Percentiles rank a stretch among this genome's conserved stretches.
Evolutionary conservation across 2,329 filamentous ascomycete species (phyloP).

Genomic region (Phoma sp.): DNA sequence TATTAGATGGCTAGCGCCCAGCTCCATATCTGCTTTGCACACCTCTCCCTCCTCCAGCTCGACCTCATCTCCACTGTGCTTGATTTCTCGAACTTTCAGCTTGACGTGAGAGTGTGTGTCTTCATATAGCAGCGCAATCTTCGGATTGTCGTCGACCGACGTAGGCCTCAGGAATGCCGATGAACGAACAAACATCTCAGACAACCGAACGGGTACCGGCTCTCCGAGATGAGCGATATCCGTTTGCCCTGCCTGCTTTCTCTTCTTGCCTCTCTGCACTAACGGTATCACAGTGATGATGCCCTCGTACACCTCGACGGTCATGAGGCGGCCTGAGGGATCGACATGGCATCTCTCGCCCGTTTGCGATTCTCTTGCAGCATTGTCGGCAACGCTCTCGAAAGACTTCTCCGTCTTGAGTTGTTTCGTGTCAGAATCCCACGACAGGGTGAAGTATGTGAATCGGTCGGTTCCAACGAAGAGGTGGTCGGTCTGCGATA

Average conservation of each 20-base stretch:
- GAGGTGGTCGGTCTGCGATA: conserved; percentile 78
- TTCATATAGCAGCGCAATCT: conserved; percentile 69
- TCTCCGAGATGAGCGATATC: conserved; percentile 65
- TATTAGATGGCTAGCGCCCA: conserved; percentile 67
- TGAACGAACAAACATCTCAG: conserved; percentile 70
- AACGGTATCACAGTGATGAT: conserved; percentile 70
- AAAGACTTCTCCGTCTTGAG: conserved; percentile 64
- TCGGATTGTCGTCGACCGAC: conserved; percentile 58
- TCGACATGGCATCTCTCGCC: conserved; percentile 85
- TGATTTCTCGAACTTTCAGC: conserved; percentile 62
- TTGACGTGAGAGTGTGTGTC: conserved; percentile 63
- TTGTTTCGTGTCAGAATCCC: conserved; percentile 67
- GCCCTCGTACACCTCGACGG: conserved; percentile 71
- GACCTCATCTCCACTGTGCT: conserved; percentile 56
- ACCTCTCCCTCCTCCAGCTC: conserved; percentile 61
- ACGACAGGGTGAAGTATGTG: conserved; percentile 88
- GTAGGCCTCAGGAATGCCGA: conserved; percentile 68
- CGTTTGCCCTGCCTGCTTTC: conserved; percentile 51
- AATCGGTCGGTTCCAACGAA: conserved; percentile 91
- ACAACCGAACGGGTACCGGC: conserved; percentile 66
- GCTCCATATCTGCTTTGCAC: conserved; percentile 61
- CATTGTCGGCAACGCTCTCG: conserved; percentile 65
- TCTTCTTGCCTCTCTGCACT: conserved; percentile 59
- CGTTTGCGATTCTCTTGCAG: conserved; percentile 75
- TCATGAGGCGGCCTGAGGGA: conserved; percentile 73